Percentiles rank a stretch among this genome's conserved stretches.
phyloP scores from a whole-genome alignment of 257 asterid species.

The Lithospermum erythrorhizon region DNA sequence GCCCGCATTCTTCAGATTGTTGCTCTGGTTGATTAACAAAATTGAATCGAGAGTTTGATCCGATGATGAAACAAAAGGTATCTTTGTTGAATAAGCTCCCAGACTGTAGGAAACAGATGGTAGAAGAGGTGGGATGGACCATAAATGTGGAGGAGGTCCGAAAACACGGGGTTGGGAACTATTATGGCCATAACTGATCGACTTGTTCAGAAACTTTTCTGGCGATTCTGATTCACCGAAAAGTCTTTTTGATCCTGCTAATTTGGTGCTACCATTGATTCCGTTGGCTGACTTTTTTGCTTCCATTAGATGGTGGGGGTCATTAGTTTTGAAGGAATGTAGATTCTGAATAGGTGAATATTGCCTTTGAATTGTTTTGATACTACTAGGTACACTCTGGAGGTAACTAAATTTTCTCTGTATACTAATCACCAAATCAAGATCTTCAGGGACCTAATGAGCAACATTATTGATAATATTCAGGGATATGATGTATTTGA shows the following conservation, averaged over 20 bases:
- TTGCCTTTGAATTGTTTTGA: constrained; percentile 50
- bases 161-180: constrained; percentile 32
- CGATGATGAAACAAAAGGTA: constrained; percentile 19
- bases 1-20: constrained; percentile 13
- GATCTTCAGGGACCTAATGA: constrained; percentile 53
- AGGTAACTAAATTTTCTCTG: constrained; percentile 68
- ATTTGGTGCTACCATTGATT: constrained; percentile 20
- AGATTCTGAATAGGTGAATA: constrained; percentile 26
- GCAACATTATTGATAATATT: neutral
- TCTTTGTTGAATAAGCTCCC: constrained; percentile 20
- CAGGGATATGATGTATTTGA: neutral
- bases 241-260: constrained; percentile 36
- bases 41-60: constrained; percentile 17
- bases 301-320: constrained; percentile 14
- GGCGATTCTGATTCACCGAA: constrained; percentile 21
- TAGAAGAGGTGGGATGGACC: constrained; percentile 53
- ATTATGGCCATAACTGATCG: constrained; percentile 38
- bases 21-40: constrained; percentile 12
- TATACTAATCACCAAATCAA: constrained; percentile 44
- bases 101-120: constrained; percentile 31
- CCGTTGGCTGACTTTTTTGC: constrained; percentile 12
- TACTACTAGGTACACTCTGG: constrained; percentile 59
- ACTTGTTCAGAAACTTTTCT: constrained; percentile 26
- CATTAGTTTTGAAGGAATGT: constrained; percentile 16
- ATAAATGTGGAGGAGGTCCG: constrained; percentile 29